Evolutionary conservation across 2,329 filamentous ascomycete genomes (phyloP).

Genomic region (Pseudocercospora musae): DNA sequence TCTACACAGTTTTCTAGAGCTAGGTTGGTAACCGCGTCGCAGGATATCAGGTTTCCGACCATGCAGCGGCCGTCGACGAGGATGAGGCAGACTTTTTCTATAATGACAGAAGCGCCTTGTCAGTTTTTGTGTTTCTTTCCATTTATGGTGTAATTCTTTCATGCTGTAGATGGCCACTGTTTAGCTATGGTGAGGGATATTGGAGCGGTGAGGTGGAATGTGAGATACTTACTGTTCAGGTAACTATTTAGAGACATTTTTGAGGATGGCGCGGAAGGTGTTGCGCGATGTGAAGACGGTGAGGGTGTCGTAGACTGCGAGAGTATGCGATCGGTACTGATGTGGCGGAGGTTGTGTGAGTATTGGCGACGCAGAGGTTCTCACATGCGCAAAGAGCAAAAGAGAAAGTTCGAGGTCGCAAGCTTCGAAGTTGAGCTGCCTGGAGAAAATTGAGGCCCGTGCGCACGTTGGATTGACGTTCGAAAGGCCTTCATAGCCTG

Average conservation of each 20-base stretch:
- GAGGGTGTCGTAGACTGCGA: not conserved
- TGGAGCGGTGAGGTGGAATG: not conserved
- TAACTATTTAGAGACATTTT: slow-evolving; percentile 25
- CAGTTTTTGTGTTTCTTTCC: not conserved
- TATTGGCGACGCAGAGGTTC: slow-evolving; percentile 1
- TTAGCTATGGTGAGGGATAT: not conserved
- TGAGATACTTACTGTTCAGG: slow-evolving; percentile 23
- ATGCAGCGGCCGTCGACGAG: slow-evolving; percentile 85
- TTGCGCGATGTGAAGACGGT: not conserved
- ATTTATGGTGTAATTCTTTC: not conserved
- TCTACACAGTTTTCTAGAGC: slow-evolving; percentile 81
- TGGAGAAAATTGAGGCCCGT: not conserved
- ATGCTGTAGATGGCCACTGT: slow-evolving; percentile 1
- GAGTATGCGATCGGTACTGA: not conserved
- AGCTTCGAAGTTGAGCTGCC: not conserved
- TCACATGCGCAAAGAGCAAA: slow-evolving; percentile 2
- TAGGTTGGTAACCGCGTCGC: slow-evolving; percentile 89
- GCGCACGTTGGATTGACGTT: not conserved
- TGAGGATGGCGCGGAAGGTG: not conserved
- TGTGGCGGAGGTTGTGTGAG: not conserved
- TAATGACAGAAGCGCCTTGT: not conserved
- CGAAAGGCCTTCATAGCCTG: not conserved
- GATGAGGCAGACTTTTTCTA: slow-evolving; percentile 88
- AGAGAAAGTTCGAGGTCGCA: not conserved
- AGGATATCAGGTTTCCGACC: slow-evolving; percentile 73